phyloP scores from a whole-genome alignment of 148 eudicot species.

The Chenopodium quinoa region DNA sequence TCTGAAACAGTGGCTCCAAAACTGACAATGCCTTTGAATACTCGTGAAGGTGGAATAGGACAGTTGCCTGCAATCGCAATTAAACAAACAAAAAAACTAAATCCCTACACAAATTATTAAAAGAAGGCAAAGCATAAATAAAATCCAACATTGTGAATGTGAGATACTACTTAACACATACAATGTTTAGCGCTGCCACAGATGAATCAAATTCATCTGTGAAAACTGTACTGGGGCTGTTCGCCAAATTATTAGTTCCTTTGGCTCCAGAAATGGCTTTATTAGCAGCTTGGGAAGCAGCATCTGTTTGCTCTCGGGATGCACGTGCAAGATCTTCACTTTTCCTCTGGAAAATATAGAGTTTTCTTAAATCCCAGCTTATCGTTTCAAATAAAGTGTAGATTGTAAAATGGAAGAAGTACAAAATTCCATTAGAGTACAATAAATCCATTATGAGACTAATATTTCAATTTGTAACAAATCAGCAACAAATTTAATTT shows the following conservation, averaged over 20 bases:
- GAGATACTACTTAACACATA: slow-evolving; percentile 29
- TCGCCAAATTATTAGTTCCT: slow-evolving; percentile 39
- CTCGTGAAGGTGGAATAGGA: slow-evolving; percentile 77
- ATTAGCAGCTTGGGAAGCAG: slow-evolving; percentile 38
- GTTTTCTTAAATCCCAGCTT: slow-evolving; percentile 11
- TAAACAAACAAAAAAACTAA: slow-evolving; percentile 2
- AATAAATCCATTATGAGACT: background rate
- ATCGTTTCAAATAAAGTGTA: slow-evolving; percentile 7
- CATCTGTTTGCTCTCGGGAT: slow-evolving; percentile 61
- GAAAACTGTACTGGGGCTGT: slow-evolving; percentile 38
- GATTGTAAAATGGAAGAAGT: background rate
- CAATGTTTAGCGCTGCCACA: slow-evolving; percentile 69
- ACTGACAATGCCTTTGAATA: slow-evolving; percentile 64
- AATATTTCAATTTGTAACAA: background rate
- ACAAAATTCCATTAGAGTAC: background rate
- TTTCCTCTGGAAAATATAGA: slow-evolving; percentile 46
- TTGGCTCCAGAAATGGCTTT: slow-evolving; percentile 42
- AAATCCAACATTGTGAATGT: background rate
- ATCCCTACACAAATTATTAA: background rate
- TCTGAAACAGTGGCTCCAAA: slow-evolving; percentile 72
- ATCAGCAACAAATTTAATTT: background rate
- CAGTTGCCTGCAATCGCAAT: slow-evolving; percentile 58
- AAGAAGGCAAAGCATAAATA: background rate
- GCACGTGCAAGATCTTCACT: slow-evolving; percentile 63
- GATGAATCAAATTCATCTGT: slow-evolving; percentile 57